A percentile compares a stretch with the other conserved stretches of the same genome.
Conservation (phyloP, 352 stramenopile genomes). For the Thalassiosira ordinaria region DNA sequence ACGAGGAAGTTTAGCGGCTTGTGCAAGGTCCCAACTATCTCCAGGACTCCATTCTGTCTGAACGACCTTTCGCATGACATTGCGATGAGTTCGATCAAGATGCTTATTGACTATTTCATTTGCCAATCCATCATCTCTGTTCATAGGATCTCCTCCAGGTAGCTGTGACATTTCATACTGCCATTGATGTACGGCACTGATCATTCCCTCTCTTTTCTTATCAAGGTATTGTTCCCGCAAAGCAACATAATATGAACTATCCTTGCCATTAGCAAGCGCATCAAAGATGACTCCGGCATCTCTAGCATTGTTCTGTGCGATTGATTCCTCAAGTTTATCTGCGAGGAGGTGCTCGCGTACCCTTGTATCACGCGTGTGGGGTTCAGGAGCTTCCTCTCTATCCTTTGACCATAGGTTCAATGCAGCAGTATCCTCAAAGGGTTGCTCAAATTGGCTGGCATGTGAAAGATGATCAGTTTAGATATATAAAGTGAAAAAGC, state of each 20-base stretch:
- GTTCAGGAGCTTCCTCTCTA: background rate
- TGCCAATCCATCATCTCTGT: background rate
- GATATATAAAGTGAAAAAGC: too few species aligned
- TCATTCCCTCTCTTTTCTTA: background rate
- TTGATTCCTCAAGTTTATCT: conserved; percentile 6
- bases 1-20: background rate
- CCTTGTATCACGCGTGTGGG: background rate
- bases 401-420: conserved; percentile 15
- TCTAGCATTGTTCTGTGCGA: background rate
- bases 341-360: conserved; percentile 8
- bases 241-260: background rate
- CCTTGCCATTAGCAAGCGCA: background rate
- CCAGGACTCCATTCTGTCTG: background rate
- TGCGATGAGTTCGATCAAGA: conserved; percentile 11
- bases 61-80: background rate
- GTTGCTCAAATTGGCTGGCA: conserved; percentile 7
- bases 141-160: background rate
- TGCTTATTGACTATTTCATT: background rate
- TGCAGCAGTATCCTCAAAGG: conserved; percentile 15
- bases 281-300: conserved; percentile 7
- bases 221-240: background rate
- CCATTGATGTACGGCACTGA: background rate
- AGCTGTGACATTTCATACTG: background rate
- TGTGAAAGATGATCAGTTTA: background rate
- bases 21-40: background rate